Percentiles rank a stretch among this genome's conserved stretches.
Conservation (phyloP, 345 rosid genomes). For the Eucalyptus paniculata region DNA sequence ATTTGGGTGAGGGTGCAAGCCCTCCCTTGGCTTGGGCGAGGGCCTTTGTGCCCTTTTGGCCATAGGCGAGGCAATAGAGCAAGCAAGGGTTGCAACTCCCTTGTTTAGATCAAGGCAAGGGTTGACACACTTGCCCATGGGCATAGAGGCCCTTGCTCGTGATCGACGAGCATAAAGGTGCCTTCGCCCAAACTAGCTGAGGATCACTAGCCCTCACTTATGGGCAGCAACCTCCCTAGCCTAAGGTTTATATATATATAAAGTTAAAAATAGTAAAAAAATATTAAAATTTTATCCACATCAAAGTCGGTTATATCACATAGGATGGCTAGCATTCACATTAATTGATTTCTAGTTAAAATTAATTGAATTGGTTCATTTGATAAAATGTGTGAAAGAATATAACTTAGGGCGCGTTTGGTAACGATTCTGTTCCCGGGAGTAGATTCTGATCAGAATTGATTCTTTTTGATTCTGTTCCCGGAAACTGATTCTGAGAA, state of each 20-base stretch:
- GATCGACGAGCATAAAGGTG: not conserved
- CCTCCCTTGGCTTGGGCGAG: no score
- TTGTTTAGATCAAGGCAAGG: not conserved
- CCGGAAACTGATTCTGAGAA: no score
- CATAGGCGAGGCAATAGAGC: not conserved
- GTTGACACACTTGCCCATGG: accelerated
- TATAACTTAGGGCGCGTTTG: no score
- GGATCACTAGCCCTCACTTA: not conserved
- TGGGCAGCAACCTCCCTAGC: not conserved
- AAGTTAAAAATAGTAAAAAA: accelerated
- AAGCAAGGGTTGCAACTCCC: not conserved
- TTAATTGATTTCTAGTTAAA: no score
- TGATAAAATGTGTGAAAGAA: accelerated
- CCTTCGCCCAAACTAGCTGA: not conserved
- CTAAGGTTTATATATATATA: not conserved
- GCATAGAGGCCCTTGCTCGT: not conserved
- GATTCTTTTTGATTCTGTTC: no score
- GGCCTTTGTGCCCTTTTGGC: not conserved
- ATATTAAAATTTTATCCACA: not conserved
- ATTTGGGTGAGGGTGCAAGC: not conserved
- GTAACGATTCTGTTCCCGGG: no score
- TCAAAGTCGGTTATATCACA: accelerated
- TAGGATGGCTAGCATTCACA: accelerated
- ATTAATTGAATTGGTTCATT: no score
- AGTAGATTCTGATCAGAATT: no score